These are phyloP conservation scores for Parasitella parasitica DNA, from an alignment of 371 early-diverging fungal species.

Conservation along the genomic window DNA sequence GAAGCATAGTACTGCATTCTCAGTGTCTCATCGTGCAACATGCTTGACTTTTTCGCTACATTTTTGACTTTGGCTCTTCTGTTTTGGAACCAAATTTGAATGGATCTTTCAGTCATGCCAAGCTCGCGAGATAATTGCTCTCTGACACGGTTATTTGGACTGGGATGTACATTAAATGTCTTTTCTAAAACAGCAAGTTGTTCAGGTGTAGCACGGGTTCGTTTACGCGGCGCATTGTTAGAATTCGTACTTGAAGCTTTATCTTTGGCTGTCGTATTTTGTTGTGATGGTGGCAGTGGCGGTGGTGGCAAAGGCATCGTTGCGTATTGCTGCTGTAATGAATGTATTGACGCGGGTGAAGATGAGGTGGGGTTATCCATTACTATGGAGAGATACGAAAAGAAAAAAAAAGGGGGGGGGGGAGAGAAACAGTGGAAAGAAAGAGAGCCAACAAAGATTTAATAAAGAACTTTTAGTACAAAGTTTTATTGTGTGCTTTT, in stretches of 20 bases:
- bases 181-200: slow-evolving; percentile 69
- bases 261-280: background rate
- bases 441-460: no score
- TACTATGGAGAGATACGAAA: background rate
- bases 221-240: slow-evolving; percentile 40
- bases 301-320: background rate
- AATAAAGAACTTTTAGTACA: slow-evolving; percentile 3
- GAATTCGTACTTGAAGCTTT: background rate
- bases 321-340: background rate
- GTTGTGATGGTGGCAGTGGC: slow-evolving; percentile 12
- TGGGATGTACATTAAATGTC: slow-evolving; percentile 61
- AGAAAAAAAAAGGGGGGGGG: background rate
- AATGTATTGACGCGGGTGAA: background rate
- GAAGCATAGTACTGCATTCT: slow-evolving; percentile 29
- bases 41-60: slow-evolving; percentile 43
- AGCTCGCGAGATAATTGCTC: slow-evolving; percentile 79
- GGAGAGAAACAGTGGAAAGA: background rate
- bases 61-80: slow-evolving; percentile 87
- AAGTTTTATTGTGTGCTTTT: background rate
- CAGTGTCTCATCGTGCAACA: slow-evolving; percentile 49
- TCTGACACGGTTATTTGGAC: slow-evolving; percentile 74
- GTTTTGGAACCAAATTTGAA: slow-evolving; percentile 99
- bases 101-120: slow-evolving; percentile 85
- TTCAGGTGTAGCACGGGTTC: slow-evolving; percentile 66
- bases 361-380: background rate